Base-by-base conservation (phyloP, 2,329 filamentous ascomycete genomes). In the Botrytis squamosa region DNA sequence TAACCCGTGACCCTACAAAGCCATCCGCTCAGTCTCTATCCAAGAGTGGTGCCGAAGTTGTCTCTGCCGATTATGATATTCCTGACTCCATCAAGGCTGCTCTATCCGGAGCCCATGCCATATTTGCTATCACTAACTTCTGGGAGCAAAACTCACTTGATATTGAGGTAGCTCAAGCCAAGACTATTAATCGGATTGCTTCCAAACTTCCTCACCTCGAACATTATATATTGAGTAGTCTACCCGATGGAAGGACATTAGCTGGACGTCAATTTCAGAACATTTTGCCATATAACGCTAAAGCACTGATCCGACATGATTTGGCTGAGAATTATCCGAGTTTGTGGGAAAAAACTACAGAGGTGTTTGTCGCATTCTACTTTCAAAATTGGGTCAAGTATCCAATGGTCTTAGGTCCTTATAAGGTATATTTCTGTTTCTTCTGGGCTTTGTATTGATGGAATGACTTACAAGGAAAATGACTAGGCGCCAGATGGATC, bases 81-180 rank as follows among this genome's bases (percentile, higher is more conserved):
- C 25, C 44, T 46, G 69, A 52, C n/a, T 71, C 69, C 57, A 44
- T 71, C 25, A n/a, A 63, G 38, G 33, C 25, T 40, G 59, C 69
- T 36, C 42, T 55, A n/a, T 63, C 57, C 29, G 69, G 69, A 46
- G 57, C 67, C 20, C 25, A 60, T 70, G 59, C 42, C 42, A 29
- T 55, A 25, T 64, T 71, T 63, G 59, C 69, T 46, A 71, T 64
- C 69, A 71, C 42, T n/a, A 64, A 71, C 36, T 71, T 71, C 57
- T 52, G 59, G 59, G 57, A 70, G 20, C 59, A 52, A n/a, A 52
- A 52, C 25, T 40, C 59, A 62, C 42, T 71, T 25, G 33, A 71
- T 52, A 33, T 22, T 25, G 69, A 52, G 62, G 40, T 42, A 5
- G 46, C 57, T 36, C 69, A 71, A 63, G 42, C 14, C 29, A 62